Base-by-base conservation (phyloP, 2,329 filamentous ascomycete genomes). In the Pochonia chlamydosporia region DNA sequence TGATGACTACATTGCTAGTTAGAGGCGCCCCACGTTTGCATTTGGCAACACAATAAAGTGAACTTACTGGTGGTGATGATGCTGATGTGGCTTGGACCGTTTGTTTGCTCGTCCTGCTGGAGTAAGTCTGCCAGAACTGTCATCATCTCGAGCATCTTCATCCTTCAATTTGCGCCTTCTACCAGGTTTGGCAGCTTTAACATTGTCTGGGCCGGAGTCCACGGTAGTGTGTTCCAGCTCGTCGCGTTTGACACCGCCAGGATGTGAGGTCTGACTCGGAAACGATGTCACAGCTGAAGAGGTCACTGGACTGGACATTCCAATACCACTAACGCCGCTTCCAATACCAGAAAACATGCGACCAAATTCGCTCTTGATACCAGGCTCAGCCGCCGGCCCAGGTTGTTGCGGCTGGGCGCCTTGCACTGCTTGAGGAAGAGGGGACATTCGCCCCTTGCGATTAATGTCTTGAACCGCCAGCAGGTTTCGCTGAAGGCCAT, bases 331-430 rank as follows among this genome's bases (percentile, higher is more conserved):
- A 26, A 78, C 73, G 51, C 73, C 79, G 54, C 72, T 79, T 49
- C 74, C 91, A 55, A 97, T 89, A n/a, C 92, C 92, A 16, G 89
- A 89, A 67, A 96, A 96, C 76, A 96, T 95, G 52, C 89, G 84
- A 24, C 91, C 91, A 63, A 96, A 91, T 63, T 96, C 92, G 62
- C 84, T 95, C 73, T 96, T 96, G 60, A 96, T 95, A 37, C 87
- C 87, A 10, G 89, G 87, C 63, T 96, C 90, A 14, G 85, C 87
- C 13, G 83, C 81, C 5, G 89, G 88, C 3, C 87, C 88, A 45
- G 87, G 78, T 33, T 87, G 79, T 57, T 90, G 87, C 14, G 85
- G 82, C 63, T 96, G 91, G 1, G 88, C 91, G 20, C 92, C 92
- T 62, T 96, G 91, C 1, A 96, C 91, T 20, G 92, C 91, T 65